Conservation (phyloP, 768 basidiomycete genomes). For the Cytidiella melzeri region DNA sequence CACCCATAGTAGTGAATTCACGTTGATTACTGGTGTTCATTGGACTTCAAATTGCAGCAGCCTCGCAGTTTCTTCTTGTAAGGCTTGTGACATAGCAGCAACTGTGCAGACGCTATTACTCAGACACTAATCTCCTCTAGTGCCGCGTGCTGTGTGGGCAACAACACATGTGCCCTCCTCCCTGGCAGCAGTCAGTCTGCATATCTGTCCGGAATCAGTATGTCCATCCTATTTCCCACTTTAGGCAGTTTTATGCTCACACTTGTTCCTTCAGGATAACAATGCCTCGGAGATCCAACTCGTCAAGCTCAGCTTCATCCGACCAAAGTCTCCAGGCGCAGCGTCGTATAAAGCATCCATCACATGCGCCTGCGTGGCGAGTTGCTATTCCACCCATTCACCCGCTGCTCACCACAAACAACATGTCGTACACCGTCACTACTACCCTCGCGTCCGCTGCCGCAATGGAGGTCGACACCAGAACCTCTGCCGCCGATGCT, state of each 20-base stretch:
- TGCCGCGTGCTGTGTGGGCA: too few species aligned
- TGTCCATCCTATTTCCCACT: neutral
- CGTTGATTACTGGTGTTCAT: too few species aligned
- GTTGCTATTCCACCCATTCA: neutral
- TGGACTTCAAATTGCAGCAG: too few species aligned
- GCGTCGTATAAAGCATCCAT: constrained; percentile 6
- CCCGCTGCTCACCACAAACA: neutral
- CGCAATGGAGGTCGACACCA: too few species aligned
- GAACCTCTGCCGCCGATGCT: too few species aligned
- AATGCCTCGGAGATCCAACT: constrained; percentile 13
- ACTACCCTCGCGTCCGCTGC: neutral
- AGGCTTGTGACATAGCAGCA: too few species aligned
- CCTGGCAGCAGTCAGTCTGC: neutral
- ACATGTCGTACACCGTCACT: neutral
- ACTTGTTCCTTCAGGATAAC: neutral
- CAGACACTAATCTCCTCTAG: too few species aligned
- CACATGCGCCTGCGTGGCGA: constrained; percentile 9
- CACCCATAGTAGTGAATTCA: too few species aligned
- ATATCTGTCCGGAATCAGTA: neutral
- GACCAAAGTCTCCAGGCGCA: neutral
- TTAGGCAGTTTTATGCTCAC: neutral
- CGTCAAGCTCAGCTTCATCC: constrained; percentile 8
- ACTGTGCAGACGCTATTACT: too few species aligned
- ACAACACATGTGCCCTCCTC: too few species aligned
- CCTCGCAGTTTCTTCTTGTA: too few species aligned